Percentiles rank a stretch among this genome's conserved stretches.
These are phyloP conservation scores for Trichocladium uniseriatum DNA, from an alignment of 495 filamentous ascomycete species.

Conservation along the genomic window DNA sequence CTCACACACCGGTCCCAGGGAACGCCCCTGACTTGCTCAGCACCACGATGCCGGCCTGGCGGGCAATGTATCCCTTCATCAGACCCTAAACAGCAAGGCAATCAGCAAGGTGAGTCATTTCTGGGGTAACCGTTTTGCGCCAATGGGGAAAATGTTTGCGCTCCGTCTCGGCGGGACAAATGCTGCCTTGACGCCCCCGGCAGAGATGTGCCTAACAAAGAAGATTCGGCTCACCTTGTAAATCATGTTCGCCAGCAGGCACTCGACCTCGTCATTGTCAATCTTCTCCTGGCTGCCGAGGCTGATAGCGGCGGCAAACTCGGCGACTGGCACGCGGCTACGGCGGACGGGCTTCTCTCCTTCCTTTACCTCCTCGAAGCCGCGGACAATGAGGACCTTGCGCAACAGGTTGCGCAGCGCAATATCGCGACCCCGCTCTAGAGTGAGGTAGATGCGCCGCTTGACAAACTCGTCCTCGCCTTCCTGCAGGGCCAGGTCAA, in stretches of 20 bases:
- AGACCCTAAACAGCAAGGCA: conserved; percentile 49
- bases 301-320: conserved; percentile 58
- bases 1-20: conserved; percentile 86
- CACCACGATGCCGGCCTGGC: conserved; percentile 79
- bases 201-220: not conserved
- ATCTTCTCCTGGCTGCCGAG: conserved; percentile 52
- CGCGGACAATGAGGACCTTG: conserved; percentile 76
- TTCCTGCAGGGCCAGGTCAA: conserved; percentile 70
- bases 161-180: not conserved
- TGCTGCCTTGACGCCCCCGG: conserved; percentile 15
- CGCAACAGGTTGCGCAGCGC: conserved; percentile 80
- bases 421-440: conserved; percentile 87
- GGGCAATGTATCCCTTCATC: conserved; percentile 96
- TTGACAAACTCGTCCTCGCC: conserved; percentile 85
- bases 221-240: conserved; percentile 72
- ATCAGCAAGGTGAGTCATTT: conserved; percentile 23
- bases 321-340: conserved; percentile 68
- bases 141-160: conserved; percentile 7
- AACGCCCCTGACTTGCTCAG: conserved; percentile 87
- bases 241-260: conserved; percentile 85
- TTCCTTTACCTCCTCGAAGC: conserved; percentile 63
- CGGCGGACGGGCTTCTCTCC: conserved; percentile 50
- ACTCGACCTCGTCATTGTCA: conserved; percentile 91
- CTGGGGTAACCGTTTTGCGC: conserved; percentile 2
- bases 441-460: conserved; percentile 87